phyloP scores from a whole-genome alignment of 257 asterid species.

The Solanum raphanifolium region DNA sequence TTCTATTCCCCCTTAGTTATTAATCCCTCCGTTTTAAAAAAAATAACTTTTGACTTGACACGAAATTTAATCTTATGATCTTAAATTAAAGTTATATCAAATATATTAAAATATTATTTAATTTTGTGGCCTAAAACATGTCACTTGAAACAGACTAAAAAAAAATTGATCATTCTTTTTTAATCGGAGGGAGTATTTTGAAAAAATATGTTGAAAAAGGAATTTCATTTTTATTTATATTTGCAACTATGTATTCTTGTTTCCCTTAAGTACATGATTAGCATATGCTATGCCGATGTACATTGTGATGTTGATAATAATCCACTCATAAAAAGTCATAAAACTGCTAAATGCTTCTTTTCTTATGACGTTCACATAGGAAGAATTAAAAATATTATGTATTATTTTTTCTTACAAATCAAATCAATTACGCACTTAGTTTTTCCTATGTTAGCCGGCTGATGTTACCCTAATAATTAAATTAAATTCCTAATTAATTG shows the following conservation, averaged over 20 bases:
- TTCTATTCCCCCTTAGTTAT: no score
- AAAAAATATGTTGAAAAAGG: neutral
- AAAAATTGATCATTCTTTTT: no score
- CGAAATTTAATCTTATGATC: no score
- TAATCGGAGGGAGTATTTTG: no score
- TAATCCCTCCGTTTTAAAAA: no score
- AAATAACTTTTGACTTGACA: no score
- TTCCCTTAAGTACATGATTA: neutral
- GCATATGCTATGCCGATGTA: neutral
- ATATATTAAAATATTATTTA: accelerated
- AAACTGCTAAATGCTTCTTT: neutral
- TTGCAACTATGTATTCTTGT: neutral
- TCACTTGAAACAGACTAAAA: no score
- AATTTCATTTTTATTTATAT: neutral
- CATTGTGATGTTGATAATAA: neutral
- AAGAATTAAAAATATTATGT: neutral
- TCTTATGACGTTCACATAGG: neutral
- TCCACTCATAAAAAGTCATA: neutral
- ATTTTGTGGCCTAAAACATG: no score
- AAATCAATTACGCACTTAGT: neutral
- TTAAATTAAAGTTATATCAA: neutral
- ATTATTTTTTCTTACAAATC: neutral
- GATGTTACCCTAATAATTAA: neutral
- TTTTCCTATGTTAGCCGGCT: neutral
- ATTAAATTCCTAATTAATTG: neutral